Conservation (phyloP, 2,329 filamentous ascomycete genomes). For the Sphaerulina populicola region DNA sequence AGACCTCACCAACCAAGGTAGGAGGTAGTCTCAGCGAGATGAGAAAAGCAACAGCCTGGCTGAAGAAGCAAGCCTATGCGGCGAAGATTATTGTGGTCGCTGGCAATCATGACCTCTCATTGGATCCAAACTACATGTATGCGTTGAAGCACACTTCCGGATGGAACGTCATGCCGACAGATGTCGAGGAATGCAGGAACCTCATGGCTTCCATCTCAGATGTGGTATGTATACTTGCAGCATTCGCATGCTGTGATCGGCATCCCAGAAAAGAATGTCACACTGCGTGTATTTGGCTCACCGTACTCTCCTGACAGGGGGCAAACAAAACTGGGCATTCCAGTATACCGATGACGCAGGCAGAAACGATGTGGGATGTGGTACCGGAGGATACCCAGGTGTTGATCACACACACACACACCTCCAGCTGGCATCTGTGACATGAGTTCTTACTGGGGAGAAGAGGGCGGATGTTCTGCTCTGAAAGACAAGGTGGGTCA, state of each 20-base stretch:
- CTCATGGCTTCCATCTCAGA: slow-evolving; percentile 39
- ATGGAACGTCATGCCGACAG: slow-evolving; percentile 33
- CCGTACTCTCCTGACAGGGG: slow-evolving; percentile 49
- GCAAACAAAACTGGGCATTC: slow-evolving; percentile 54
- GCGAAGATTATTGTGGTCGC: no score
- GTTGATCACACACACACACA: slow-evolving; percentile 65
- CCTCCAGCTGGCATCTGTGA: slow-evolving; percentile 57
- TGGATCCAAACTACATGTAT: slow-evolving; percentile 47
- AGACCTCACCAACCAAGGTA: slow-evolving; percentile 65
- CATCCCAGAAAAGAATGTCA: slow-evolving; percentile 53
- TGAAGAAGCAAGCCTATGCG: slow-evolving; percentile 56
- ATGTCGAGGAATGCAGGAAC: slow-evolving; percentile 47
- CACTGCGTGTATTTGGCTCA: slow-evolving; percentile 62
- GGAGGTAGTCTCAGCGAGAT: slow-evolving; percentile 51
- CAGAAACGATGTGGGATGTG: slow-evolving; percentile 48
- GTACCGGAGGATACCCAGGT: slow-evolving; percentile 58
- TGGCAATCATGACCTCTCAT: slow-evolving; percentile 64
- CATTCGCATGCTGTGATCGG: slow-evolving; percentile 50
- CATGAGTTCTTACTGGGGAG: slow-evolving; percentile 27
- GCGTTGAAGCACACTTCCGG: slow-evolving; percentile 25
- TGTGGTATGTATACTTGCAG: slow-evolving; percentile 58
- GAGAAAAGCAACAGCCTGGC: slow-evolving; percentile 55
- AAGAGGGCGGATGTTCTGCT: slow-evolving; percentile 52
- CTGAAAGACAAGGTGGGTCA: slow-evolving; percentile 51
- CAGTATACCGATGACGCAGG: slow-evolving; percentile 45